These are phyloP conservation scores for Ambrosiella beaveri DNA, from an alignment of 2,329 filamentous ascomycete genomes.

Conservation along the genomic window DNA sequence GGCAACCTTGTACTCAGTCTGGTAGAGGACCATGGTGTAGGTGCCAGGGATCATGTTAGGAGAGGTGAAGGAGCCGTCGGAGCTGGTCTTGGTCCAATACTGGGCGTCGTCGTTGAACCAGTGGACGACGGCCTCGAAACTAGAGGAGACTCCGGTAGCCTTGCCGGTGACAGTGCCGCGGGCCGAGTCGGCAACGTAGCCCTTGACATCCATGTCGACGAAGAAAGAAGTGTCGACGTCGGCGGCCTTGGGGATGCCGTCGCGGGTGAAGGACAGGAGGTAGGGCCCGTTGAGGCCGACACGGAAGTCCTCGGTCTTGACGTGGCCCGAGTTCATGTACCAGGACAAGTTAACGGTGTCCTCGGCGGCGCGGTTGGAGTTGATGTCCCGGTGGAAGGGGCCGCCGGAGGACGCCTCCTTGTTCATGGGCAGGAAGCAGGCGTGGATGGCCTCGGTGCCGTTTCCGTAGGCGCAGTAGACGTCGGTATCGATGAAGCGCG, in stretches of 20 bases:
- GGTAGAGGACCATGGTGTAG: constrained; percentile 51
- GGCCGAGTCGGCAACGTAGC: constrained; percentile 36
- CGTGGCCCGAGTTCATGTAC: constrained; percentile 52
- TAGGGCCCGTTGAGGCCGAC: constrained; percentile 51
- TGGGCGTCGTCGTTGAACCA: constrained; percentile 47
- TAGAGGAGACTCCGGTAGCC: constrained; percentile 35
- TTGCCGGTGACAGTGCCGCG: constrained; percentile 45
- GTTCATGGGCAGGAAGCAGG: constrained; percentile 41
- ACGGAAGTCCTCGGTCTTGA: constrained; percentile 42
- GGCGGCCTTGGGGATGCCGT: constrained; percentile 31
- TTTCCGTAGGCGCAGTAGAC: constrained; percentile 43
- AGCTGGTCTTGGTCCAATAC: constrained; percentile 44
- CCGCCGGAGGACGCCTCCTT: constrained; percentile 47
- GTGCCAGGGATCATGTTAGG: constrained; percentile 50
- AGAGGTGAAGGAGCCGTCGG: constrained; percentile 40
- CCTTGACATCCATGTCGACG: constrained; percentile 36
- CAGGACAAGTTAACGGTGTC: constrained; percentile 41
- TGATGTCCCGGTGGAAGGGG: constrained; percentile 49
- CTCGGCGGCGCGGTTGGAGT: constrained; percentile 42
- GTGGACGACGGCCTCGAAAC: constrained; percentile 41
- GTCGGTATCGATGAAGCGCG: constrained; percentile 52
- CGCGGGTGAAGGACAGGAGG: constrained; percentile 40
- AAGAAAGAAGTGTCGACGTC: constrained; percentile 42
- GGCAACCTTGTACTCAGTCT: constrained; percentile 38
- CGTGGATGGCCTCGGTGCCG: constrained; percentile 29